Evolutionary conservation across 768 basidiomycete species (phyloP).

Genomic region (Termitomyces sp.): DNA sequence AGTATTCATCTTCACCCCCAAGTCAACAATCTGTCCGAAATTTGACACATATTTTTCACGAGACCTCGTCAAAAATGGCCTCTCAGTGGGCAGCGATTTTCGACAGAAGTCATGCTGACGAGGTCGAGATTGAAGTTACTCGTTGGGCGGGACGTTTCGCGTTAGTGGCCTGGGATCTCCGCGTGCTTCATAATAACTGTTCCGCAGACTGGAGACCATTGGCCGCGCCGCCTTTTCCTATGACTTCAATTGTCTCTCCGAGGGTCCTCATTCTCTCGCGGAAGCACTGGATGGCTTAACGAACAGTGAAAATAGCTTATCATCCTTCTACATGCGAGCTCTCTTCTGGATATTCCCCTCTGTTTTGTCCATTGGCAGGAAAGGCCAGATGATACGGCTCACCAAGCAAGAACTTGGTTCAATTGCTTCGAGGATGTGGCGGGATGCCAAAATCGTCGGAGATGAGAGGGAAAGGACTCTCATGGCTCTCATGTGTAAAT

Average conservation of each 20-base stretch:
- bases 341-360: conserved; percentile 57
- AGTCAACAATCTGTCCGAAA: conserved; percentile 51
- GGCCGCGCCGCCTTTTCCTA: conserved; percentile 59
- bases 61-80: conserved; percentile 48
- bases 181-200: conserved; percentile 2
- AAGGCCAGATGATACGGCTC: conserved; percentile 50
- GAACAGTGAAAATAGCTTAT: conserved; percentile 51
- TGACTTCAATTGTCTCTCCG: conserved; percentile 52
- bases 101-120: conserved; percentile 31
- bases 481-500: conserved; percentile 50
- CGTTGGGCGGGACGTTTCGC: conserved; percentile 58
- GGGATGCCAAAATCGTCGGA: conserved; percentile 40
- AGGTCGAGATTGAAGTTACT: conserved; percentile 48
- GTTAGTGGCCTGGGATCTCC: conserved; percentile 25
- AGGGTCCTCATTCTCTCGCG: conserved; percentile 40
- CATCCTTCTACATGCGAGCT: conserved; percentile 60
- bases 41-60: conserved; percentile 45
- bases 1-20: neutral
- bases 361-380: conserved; percentile 49
- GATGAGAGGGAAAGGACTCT: conserved; percentile 41
- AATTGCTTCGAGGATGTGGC: conserved; percentile 47
- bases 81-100: conserved; percentile 42
- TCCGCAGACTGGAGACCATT: conserved; percentile 48
- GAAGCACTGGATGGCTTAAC: conserved; percentile 53
- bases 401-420: conserved; percentile 49